Conservation (phyloP, 306 rosid species). For the Bauhinia variegata region DNA sequence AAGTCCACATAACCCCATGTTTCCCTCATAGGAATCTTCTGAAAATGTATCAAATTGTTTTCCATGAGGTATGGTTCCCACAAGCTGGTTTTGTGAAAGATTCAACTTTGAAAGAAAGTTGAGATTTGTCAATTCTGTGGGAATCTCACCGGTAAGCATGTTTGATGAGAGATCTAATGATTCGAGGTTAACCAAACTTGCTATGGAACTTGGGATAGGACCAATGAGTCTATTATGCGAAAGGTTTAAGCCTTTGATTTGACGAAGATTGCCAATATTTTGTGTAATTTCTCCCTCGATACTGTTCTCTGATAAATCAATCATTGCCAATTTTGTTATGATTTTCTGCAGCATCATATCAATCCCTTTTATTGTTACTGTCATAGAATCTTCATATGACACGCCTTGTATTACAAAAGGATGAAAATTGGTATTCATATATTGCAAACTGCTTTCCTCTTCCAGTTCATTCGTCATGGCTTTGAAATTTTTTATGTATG, state of each 20-base stretch:
- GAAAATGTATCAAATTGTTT: conserved; percentile 35
- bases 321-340: background rate
- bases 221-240: conserved; percentile 33
- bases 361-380: conserved; percentile 18
- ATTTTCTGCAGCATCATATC: background rate
- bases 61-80: conserved; percentile 30
- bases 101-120: background rate
- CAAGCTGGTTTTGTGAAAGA: background rate
- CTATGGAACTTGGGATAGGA: conserved; percentile 9
- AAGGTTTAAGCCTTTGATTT: conserved; percentile 14
- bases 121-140: conserved; percentile 14
- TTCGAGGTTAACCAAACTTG: conserved; percentile 25
- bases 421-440: background rate
- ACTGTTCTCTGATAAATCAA: conserved; percentile 23
- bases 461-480: conserved; percentile 19
- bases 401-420: too few species aligned
- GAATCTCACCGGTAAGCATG: conserved; percentile 6
- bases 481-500: conserved; percentile 4
- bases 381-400: background rate
- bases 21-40: too few species aligned
- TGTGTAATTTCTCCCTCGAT: conserved; percentile 35
- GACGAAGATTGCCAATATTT: conserved; percentile 1
- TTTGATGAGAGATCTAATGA: conserved; percentile 42
- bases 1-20: too few species aligned
- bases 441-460: background rate